phyloP scores from a whole-genome alignment of 495 filamentous ascomycete species.

The Aspergillus saccharolyticus region DNA sequence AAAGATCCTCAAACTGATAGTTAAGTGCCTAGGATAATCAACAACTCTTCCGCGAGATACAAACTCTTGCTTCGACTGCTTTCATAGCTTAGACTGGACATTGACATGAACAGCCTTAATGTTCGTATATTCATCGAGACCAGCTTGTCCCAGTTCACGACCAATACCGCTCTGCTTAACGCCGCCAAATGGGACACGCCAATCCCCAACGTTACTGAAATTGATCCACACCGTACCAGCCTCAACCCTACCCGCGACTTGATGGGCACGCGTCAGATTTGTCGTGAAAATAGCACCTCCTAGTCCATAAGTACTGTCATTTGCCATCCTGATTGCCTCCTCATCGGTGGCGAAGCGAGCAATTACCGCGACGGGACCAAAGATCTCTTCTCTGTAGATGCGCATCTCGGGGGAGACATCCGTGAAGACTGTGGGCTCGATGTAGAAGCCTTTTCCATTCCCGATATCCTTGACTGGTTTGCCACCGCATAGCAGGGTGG shows the following conservation, averaged over 20 bases:
- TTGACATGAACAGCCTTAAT: too few species aligned
- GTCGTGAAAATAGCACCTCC: slow-evolving; percentile 78
- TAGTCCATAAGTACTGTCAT: slow-evolving; percentile 79
- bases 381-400: slow-evolving; percentile 48
- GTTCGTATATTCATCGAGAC: slow-evolving; percentile 21
- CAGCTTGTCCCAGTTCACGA: slow-evolving; percentile 35
- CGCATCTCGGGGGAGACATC: slow-evolving; percentile 33
- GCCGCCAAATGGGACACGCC: slow-evolving; percentile 44
- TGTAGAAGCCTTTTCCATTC: slow-evolving; percentile 45
- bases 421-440: slow-evolving; percentile 45
- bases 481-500: slow-evolving; percentile 69
- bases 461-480: slow-evolving; percentile 35
- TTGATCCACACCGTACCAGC: slow-evolving; percentile 48
- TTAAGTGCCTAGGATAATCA: too few species aligned
- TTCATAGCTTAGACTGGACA: too few species aligned
- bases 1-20: too few species aligned
- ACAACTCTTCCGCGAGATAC: too few species aligned
- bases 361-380: slow-evolving; percentile 44
- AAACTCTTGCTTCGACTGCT: too few species aligned
- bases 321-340: slow-evolving; percentile 76
- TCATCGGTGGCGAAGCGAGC: slow-evolving; percentile 69
- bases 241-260: slow-evolving; percentile 72
- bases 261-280: slow-evolving; percentile 69
- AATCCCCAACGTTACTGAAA: slow-evolving; percentile 21
- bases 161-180: slow-evolving; percentile 53